Percentiles rank a stretch among this genome's conserved stretches.
These are phyloP conservation scores for Stemphylium lycopersici DNA, from an alignment of 2,329 filamentous ascomycete species.

Conservation along the genomic window DNA sequence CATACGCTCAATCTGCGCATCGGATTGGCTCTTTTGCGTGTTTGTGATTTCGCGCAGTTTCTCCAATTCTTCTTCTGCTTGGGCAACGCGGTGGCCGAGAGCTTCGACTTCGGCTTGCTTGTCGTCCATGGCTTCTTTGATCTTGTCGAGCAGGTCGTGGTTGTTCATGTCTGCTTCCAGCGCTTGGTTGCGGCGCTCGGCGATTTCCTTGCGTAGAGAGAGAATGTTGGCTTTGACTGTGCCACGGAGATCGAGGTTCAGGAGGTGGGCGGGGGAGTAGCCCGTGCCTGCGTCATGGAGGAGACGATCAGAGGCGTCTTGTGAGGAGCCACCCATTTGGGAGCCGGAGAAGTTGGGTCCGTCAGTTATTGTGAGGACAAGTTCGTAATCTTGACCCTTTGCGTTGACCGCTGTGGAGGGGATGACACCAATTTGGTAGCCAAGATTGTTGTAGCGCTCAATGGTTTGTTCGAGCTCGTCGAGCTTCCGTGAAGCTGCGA, in stretches of 20 bases:
- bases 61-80: conserved; percentile 91
- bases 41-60: conserved; percentile 86
- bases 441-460: conserved; percentile 90
- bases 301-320: conserved; percentile 70
- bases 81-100: conserved; percentile 83
- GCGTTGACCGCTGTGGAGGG: conserved; percentile 84
- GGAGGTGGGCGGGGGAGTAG: conserved; percentile 86
- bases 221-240: conserved; percentile 80
- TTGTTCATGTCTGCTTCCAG: conserved; percentile 94
- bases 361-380: conserved; percentile 81
- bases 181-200: conserved; percentile 80
- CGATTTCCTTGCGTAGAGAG: conserved; percentile 83
- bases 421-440: conserved; percentile 91
- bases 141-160: conserved; percentile 88
- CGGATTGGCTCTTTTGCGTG: conserved; percentile 84
- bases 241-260: conserved; percentile 87
- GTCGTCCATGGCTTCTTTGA: conserved; percentile 96
- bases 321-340: conserved; percentile 54
- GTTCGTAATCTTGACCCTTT: conserved; percentile 82
- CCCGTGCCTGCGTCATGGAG: conserved; percentile 82
- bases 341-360: conserved; percentile 71
- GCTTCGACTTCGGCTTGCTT: conserved; percentile 92
- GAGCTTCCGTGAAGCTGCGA: conserved; percentile 82
- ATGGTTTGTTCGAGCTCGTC: conserved; percentile 92
- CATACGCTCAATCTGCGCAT: conserved; percentile 97